phyloP scores from a whole-genome alignment of 208 protist genomes.

The Trypanosoma brucei region DNA sequence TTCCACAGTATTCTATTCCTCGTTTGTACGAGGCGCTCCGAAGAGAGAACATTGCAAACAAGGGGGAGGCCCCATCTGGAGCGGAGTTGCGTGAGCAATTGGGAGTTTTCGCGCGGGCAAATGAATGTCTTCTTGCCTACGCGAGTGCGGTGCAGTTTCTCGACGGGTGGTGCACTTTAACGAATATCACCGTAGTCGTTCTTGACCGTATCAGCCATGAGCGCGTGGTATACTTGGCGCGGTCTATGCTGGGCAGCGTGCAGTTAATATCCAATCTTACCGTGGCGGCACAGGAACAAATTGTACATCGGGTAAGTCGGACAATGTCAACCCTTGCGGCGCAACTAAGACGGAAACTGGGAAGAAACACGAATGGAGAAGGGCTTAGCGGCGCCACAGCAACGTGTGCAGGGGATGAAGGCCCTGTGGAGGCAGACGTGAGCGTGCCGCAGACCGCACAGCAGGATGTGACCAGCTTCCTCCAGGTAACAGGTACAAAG shows the following conservation, averaged over 20 bases:
- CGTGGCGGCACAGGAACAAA: conserved; percentile 73
- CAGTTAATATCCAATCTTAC: conserved; percentile 55
- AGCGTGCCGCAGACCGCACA: not conserved
- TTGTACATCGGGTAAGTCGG: conserved; percentile 47
- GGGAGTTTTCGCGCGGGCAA: conserved; percentile 55
- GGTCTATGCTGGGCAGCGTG: conserved; percentile 37
- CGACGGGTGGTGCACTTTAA: conserved; percentile 68
- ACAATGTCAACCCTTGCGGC: conserved; percentile 60
- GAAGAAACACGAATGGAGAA: not conserved
- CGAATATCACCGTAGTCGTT: conserved; percentile 42
- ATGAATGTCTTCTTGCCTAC: conserved; percentile 74
- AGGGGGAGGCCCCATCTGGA: conserved; percentile 33
- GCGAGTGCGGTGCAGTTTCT: conserved; percentile 65
- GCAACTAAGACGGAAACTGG: conserved; percentile 36
- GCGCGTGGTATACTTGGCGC: conserved; percentile 43
- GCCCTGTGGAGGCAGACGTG: not conserved
- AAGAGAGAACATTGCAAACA: conserved; percentile 28
- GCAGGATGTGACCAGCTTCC: not conserved
- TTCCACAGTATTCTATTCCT: conserved; percentile 70
- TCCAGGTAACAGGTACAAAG: too few relatives aligned
- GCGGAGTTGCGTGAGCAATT: conserved; percentile 45
- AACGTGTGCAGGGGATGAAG: not conserved
- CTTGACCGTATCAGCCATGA: conserved; percentile 32
- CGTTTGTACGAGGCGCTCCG: conserved; percentile 51
- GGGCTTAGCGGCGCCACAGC: not conserved